Base-by-base conservation (phyloP, 441 rosid species). In the Viola pubescens region DNA sequence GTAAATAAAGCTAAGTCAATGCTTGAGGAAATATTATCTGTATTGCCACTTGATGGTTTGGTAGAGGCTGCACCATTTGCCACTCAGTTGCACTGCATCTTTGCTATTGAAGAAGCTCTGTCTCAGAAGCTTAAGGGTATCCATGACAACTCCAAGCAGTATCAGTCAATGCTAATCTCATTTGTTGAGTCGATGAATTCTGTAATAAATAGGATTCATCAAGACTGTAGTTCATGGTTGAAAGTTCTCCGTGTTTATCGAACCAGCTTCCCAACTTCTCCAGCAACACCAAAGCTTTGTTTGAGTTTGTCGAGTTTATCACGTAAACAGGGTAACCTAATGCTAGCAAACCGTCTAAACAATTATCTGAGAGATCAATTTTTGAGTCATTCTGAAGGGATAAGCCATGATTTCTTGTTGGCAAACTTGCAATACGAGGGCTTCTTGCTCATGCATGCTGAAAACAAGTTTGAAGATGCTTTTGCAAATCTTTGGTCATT, bases 181-280 rank as follows among this genome's bases (percentile, higher is more conserved):
- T 83, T 82, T 75, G 48, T 84, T 64, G 84, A 80, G 70, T 70
- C 89, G 39, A 42, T 79, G 71, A 87, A 83, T 71, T 75, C 83
- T 75, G 76, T 77, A 52, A 77, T 82, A 56, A 83, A 74, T 67
- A 78, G 73, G 64, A 54, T 67, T 60, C 81, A 69, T 74, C 96
- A 85, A 79, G 97, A 94, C 72, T 94, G 97, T 72, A 76, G 73
- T 72, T 89, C 87, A 60, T 94, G 97, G 99, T 70, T 86, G 66
- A 94, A 88, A 75, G 82, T 86, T 79, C 82, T 94, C 43, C 79
- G 96, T 68, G 82, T 87, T 64, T 84, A 86, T 74, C 83, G 76
- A 73, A 79, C 86, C 60, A 67, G 79, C 67, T 77, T 65, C 55
- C 95, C 96, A 50, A 75, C 79, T 72, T 82, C 96, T 67, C 78